Conservation (phyloP, 441 rosid genomes). For the Mallotus japonicus region DNA sequence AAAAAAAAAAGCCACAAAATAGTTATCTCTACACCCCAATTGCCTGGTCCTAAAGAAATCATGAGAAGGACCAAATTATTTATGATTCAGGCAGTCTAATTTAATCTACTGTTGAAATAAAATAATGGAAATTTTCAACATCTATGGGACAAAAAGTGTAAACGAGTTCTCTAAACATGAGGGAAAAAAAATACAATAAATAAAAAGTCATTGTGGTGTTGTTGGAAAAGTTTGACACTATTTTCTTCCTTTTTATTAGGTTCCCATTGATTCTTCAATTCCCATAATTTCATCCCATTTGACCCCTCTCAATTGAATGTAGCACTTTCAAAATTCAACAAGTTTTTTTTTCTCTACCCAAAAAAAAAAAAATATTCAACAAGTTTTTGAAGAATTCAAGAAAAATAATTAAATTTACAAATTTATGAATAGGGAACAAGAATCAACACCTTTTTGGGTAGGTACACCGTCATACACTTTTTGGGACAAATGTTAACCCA, state of each 20-base stretch:
- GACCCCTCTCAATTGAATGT: constrained; percentile 1
- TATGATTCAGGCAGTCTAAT: no score
- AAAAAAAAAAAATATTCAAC: no score
- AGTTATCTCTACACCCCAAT: neutral
- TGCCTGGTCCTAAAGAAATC: neutral
- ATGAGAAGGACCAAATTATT: neutral
- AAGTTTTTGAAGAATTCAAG: neutral
- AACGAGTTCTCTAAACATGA: neutral
- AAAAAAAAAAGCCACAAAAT: no score
- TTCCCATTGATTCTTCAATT: constrained; percentile 8
- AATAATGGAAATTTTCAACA: neutral
- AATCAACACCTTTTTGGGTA: constrained; percentile 6
- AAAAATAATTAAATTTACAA: neutral
- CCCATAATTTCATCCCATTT: neutral
- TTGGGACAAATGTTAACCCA: neutral
- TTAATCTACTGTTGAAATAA: neutral
- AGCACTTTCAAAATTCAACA: neutral
- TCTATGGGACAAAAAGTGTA: neutral
- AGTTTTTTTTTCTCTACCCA: no score
- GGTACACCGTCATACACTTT: constrained; percentile 5
- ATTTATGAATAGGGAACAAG: neutral
- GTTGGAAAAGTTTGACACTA: neutral
- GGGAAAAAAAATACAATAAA: neutral
- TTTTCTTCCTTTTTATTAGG: neutral
- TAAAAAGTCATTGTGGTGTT: constrained; percentile 4